Percentiles rank a stretch among this genome's conserved stretches.
Evolutionary conservation across 148 eudicot genomes (phyloP).

Genomic region (Amaranthus palmeri): DNA sequence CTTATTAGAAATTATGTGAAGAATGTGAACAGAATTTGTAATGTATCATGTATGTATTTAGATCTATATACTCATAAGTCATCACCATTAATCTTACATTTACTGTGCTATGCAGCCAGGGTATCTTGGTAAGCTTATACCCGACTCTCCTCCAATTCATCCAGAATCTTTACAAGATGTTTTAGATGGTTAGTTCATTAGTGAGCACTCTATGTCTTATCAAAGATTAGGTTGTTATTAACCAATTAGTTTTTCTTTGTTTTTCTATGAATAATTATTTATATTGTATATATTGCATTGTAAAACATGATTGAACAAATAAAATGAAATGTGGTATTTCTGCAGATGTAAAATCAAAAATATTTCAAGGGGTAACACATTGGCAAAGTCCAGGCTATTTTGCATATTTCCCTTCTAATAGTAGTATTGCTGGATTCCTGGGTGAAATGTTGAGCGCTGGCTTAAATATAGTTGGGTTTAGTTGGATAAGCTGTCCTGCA

Average conservation of each 20-base stretch:
- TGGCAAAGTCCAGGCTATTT: slow-evolving; percentile 95
- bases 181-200: slow-evolving; percentile 50
- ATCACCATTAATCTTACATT: not conserved
- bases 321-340: not conserved
- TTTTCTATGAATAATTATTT: not conserved
- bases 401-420: slow-evolving; percentile 83
- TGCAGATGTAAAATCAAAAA: slow-evolving; percentile 69
- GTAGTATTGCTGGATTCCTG: slow-evolving; percentile 85
- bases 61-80: not conserved
- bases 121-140: slow-evolving; percentile 71
- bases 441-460: slow-evolving; percentile 99
- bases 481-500: slow-evolving; percentile 96
- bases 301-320: not conserved
- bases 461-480: slow-evolving; percentile 88
- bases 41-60: too few relatives aligned
- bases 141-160: slow-evolving; percentile 68
- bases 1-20: too few relatives aligned
- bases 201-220: not conserved
- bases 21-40: too few relatives aligned
- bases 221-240: not conserved
- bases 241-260: not conserved
- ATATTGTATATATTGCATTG: not conserved
- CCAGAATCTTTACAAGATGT: slow-evolving; percentile 73
- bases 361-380: slow-evolving; percentile 90
- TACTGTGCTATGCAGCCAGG: slow-evolving; percentile 64